These are phyloP conservation scores for Phytopythium oedochilum DNA, from an alignment of 352 stramenopile species.

Conservation along the genomic window DNA sequence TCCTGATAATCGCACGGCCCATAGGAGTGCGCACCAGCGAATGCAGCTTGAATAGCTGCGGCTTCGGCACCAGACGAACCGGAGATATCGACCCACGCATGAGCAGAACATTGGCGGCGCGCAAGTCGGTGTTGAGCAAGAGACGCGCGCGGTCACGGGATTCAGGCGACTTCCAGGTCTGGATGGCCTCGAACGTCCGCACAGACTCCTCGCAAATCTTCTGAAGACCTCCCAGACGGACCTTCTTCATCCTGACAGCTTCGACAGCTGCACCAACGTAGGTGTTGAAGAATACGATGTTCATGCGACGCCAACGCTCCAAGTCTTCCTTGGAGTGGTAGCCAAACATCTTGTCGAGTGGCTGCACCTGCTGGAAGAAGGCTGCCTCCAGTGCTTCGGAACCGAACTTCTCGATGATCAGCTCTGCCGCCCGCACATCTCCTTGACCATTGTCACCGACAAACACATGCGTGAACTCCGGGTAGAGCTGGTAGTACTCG, in stretches of 20 bases:
- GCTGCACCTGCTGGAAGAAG: constrained; percentile 91
- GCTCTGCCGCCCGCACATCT: constrained; percentile 88
- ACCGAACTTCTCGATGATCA: constrained; percentile 82
- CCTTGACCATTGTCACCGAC: constrained; percentile 97
- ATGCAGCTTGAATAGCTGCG: constrained; percentile 58
- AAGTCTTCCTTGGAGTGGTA: constrained; percentile 72
- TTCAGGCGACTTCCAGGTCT: constrained; percentile 46
- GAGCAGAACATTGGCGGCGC: constrained; percentile 62
- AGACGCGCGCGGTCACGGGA: constrained; percentile 52
- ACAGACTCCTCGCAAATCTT: constrained; percentile 61
- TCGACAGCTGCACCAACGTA: constrained; percentile 85
- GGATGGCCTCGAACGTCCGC: constrained; percentile 51
- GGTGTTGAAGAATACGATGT: constrained; percentile 91
- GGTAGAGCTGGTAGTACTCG: constrained; percentile 97
- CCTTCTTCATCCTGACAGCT: constrained; percentile 64
- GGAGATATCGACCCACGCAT: constrained; percentile 17
- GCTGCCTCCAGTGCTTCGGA: constrained; percentile 57
- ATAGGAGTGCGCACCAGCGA: constrained; percentile 57
- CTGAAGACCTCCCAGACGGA: constrained; percentile 56
- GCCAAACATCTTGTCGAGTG: constrained; percentile 80
- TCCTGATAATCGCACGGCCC: constrained; percentile 60
- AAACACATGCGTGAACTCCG: constrained; percentile 98
- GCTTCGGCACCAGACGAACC: constrained; percentile 42
- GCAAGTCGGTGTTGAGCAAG: constrained; percentile 64
- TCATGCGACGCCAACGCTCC: constrained; percentile 77